Base-by-base conservation (phyloP, 1,284 basidiomycete genomes). In the Polyporus tsugae region DNA sequence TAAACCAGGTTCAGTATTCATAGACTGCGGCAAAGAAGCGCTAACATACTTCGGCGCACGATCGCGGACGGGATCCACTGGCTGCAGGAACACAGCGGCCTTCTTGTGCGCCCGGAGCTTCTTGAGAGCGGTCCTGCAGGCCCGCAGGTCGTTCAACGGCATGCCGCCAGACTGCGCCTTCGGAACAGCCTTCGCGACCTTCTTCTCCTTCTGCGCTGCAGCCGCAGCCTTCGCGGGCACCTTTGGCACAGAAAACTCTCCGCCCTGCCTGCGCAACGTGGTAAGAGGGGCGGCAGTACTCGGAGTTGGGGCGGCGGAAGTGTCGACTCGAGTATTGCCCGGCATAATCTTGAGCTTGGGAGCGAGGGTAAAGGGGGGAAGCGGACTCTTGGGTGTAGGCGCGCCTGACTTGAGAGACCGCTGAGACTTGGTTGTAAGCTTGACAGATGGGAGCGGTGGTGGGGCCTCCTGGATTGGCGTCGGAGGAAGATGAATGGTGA, bases 61-160 rank as follows among this genome's bases (percentile, higher is more conserved):
- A 76, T 97, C 94, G 72, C 95, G 86, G 29, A 96, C 87, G 29
- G 95, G 94, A 80, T 97, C 97, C 33, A 99, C 97, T 38, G 97
- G 95, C 68, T 94, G 90, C 62, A 92, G 82, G 81, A 99, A 99
- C 67, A 94, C 78, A 42, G 80, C 78, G 1, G 92, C 89, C 72
- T 88, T 89, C 80, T 94, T 95, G 79, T 92, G 85, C 38, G 84
- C 73, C 75, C 88, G 88, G 39, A 99, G 80, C 79, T 97, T 97
- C 84, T 93, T 92, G 74, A 98, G 82, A 7, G 92, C 91, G 70
- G 89, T 93, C 60, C 91, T 87, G 76, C 92, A 96, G 1, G 93
- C 93, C 63, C 90, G 90, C 69, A 95, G 78, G 79, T 98, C 97
- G 49, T 90, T 87, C 55, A 91, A 79, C 35, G 87, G 86, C 93